Evolutionary conservation across 352 stramenopile genomes (phyloP).

Genomic region (Phytophthora ramorum): DNA sequence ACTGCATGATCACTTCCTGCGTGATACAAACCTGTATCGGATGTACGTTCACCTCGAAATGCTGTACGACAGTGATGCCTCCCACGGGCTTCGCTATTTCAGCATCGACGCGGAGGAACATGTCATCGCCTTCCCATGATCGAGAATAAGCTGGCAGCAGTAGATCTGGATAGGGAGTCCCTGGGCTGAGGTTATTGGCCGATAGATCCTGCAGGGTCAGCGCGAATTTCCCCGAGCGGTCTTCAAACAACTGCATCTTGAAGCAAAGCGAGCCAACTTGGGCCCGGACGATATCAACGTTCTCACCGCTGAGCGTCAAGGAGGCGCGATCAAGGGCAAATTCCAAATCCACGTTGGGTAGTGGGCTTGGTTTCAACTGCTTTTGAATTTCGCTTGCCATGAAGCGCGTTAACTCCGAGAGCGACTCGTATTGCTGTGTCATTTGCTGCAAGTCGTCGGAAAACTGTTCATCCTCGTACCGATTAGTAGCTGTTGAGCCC

Average conservation of each 20-base stretch:
- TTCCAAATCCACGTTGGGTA: slow-evolving; percentile 69
- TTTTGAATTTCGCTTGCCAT: slow-evolving; percentile 49
- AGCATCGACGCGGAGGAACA: slow-evolving; percentile 77
- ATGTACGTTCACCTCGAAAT: slow-evolving; percentile 89
- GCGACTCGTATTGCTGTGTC: slow-evolving; percentile 50
- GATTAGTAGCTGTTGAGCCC: slow-evolving; percentile 32
- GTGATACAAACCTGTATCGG: slow-evolving; percentile 88
- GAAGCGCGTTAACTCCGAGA: slow-evolving; percentile 50
- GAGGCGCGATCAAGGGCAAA: slow-evolving; percentile 67
- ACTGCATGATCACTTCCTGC: slow-evolving; percentile 77
- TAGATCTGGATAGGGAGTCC: slow-evolving; percentile 77
- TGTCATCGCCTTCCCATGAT: slow-evolving; percentile 66
- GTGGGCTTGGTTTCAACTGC: slow-evolving; percentile 39
- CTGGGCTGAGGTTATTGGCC: slow-evolving; percentile 69
- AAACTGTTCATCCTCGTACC: slow-evolving; percentile 51
- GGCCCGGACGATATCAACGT: slow-evolving; percentile 67
- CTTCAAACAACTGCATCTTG: slow-evolving; percentile 75
- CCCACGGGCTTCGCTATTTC: slow-evolving; percentile 71
- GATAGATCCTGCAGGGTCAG: slow-evolving; percentile 68
- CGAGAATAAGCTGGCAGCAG: slow-evolving; percentile 50
- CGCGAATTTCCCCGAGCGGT: slow-evolving; percentile 69
- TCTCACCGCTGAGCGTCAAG: slow-evolving; percentile 64
- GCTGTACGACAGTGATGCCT: slow-evolving; percentile 70
- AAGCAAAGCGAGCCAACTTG: slow-evolving; percentile 54
- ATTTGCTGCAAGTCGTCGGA: slow-evolving; percentile 58